Conservation (phyloP, 805 yeast species). For the Middelhovenomyces tepae region DNA sequence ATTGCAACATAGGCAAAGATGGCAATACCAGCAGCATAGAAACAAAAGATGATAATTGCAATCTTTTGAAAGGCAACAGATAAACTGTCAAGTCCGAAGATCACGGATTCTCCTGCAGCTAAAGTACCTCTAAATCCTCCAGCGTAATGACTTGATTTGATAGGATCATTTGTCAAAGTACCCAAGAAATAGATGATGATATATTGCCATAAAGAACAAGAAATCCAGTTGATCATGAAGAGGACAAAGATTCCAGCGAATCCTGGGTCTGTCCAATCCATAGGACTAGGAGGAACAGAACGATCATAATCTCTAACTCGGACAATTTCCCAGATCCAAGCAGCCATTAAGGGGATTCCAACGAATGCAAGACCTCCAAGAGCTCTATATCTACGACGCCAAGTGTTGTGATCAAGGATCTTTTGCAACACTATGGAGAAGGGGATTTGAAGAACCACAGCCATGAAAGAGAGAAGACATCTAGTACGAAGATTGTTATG, state of each 20-base stretch:
- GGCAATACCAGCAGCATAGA: constrained; percentile 2
- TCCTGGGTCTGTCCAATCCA: constrained; percentile 6
- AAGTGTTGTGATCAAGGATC: constrained; percentile 4
- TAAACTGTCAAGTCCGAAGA: constrained; percentile 3
- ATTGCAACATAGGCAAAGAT: constrained; percentile 3
- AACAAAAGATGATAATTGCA: constrained; percentile 4
- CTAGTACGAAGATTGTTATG: no score
- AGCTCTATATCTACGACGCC: constrained; percentile 2
- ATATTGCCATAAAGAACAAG: constrained; percentile 4
- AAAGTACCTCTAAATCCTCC: constrained; percentile 4
- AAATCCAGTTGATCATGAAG: constrained; percentile 4
- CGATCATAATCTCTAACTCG: not conserved
- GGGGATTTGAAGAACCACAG: constrained; percentile 2
- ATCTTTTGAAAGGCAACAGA: constrained; percentile 4
- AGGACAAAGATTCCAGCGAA: constrained; percentile 6
- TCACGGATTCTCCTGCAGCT: constrained; percentile 5
- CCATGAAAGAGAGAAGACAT: constrained; percentile 1
- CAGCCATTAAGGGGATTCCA: constrained; percentile 2
- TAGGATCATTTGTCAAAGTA: constrained; percentile 4
- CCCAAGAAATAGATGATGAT: constrained; percentile 4
- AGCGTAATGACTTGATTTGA: constrained; percentile 4
- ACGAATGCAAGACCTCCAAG: constrained; percentile 1
- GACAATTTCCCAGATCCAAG: constrained; percentile 7
- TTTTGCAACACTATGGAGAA: constrained; percentile 1
- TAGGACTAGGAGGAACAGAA: constrained; percentile 6